A percentile compares a stretch with the other conserved stretches of the same genome.
phyloP scores from a whole-genome alignment of 2,329 filamentous ascomycete genomes.

The Trichocomaceae sp. region DNA sequence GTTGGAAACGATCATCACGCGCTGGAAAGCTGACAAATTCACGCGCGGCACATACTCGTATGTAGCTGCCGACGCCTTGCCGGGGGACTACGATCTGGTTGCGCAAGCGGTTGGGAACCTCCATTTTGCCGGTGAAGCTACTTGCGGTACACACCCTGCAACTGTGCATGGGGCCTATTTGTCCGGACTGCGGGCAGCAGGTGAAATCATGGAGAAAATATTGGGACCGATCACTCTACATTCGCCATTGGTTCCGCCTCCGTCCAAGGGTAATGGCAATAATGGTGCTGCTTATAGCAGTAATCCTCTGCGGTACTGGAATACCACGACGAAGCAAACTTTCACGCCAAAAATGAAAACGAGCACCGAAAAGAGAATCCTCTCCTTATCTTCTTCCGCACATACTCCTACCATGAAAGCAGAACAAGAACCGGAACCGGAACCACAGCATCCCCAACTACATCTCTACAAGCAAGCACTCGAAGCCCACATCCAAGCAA shows the following conservation, averaged over 20 bases:
- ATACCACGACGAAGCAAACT: background rate
- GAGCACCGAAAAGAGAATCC: background rate
- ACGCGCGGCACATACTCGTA: slow-evolving; percentile 95
- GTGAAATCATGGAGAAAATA: slow-evolving; percentile 73
- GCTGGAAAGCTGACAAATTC: slow-evolving; percentile 87
- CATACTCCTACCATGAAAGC: background rate
- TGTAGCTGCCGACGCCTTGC: slow-evolving; percentile 71
- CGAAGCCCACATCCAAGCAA: slow-evolving; percentile 48
- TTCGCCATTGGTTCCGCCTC: slow-evolving; percentile 59
- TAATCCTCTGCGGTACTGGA: background rate
- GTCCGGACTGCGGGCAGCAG: slow-evolving; percentile 81
- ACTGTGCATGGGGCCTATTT: slow-evolving; percentile 96
- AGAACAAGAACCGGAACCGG: slow-evolving; percentile 24
- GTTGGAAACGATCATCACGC: slow-evolving; percentile 77
- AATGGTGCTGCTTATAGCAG: background rate
- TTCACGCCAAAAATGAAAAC: background rate
- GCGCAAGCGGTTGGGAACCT: slow-evolving; percentile 76
- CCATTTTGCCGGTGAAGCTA: slow-evolving; percentile 94
- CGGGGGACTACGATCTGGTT: slow-evolving; percentile 90
- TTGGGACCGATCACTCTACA: slow-evolving; percentile 75
- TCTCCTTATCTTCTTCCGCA: too few relatives aligned
- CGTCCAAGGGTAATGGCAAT: background rate
- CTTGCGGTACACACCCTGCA: slow-evolving; percentile 88
- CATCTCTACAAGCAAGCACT: slow-evolving; percentile 50
- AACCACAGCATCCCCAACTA: background rate